A percentile compares a stretch with the other conserved stretches of the same genome.
These are phyloP conservation scores for Trifolium pratense DNA, from an alignment of 306 rosid species.

Conservation along the genomic window DNA sequence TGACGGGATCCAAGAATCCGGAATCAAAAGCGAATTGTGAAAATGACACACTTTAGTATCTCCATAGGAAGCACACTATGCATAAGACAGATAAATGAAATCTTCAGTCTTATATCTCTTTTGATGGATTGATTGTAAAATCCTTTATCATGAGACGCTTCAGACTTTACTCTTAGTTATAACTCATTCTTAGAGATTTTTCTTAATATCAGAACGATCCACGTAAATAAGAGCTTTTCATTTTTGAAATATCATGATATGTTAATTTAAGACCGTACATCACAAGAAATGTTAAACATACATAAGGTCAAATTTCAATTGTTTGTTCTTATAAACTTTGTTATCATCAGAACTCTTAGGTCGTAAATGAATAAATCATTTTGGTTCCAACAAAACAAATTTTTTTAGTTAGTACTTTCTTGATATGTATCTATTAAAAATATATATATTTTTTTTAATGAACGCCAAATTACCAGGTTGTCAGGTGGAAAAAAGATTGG, in stretches of 20 bases:
- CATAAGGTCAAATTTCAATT: background rate
- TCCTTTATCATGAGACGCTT: background rate
- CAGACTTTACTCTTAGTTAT: background rate
- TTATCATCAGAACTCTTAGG: background rate
- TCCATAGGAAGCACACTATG: background rate
- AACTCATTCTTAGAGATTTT: background rate
- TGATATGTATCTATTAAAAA: background rate
- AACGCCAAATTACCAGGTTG: slow-evolving; percentile 32
- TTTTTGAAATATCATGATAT: background rate
- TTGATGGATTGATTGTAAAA: too few relatives aligned
- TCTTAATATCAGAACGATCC: background rate
- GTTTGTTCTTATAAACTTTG: slow-evolving; percentile 1
- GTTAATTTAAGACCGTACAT: background rate
- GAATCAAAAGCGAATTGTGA: background rate
- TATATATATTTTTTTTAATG: background rate
- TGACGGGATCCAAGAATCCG: background rate
- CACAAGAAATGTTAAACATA: background rate
- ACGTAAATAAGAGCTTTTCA: background rate
- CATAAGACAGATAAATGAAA: background rate
- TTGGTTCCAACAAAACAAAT: slow-evolving; percentile 2
- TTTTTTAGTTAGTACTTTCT: slow-evolving; percentile 18
- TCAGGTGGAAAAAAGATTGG: slow-evolving; percentile 52
- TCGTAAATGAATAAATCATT: background rate
- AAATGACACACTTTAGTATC: background rate
- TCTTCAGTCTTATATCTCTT: background rate